Conservation (phyloP, 148 eudicot species). For the Rhododendron ovatum region DNA sequence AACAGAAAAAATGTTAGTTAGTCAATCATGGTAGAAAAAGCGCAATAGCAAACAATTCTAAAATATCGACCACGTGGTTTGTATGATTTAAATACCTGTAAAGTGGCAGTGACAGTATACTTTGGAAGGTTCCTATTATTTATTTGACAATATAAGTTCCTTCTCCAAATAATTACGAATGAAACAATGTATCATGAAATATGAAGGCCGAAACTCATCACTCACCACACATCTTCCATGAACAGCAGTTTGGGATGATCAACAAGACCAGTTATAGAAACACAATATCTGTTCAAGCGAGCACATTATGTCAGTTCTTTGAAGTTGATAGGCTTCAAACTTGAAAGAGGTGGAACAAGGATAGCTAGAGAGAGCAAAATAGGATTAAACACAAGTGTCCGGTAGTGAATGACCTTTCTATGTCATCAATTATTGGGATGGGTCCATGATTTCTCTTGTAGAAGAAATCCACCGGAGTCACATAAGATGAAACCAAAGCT, state of each 20-base stretch:
- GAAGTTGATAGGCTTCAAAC: neutral
- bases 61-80: neutral
- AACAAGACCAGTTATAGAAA: neutral
- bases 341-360: neutral
- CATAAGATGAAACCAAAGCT: slow-evolving; percentile 71
- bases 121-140: slow-evolving; percentile 75
- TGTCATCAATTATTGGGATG: slow-evolving; percentile 78
- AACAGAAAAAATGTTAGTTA: neutral
- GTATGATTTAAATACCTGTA: slow-evolving; percentile 45
- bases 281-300: neutral
- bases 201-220: neutral
- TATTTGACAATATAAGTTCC: neutral
- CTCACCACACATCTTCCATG: slow-evolving; percentile 83
- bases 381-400: neutral
- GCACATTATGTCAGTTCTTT: neutral
- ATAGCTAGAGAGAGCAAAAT: neutral
- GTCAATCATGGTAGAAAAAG: neutral
- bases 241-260: slow-evolving; percentile 35
- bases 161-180: slow-evolving; percentile 7
- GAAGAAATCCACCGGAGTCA: slow-evolving; percentile 88
- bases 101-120: slow-evolving; percentile 69
- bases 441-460: slow-evolving; percentile 98
- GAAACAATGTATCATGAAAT: slow-evolving; percentile 2
- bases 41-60: neutral
- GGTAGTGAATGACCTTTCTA: slow-evolving; percentile 48